Base-by-base conservation (phyloP, 129 eudicot species). In the Helianthus tuberosus region DNA sequence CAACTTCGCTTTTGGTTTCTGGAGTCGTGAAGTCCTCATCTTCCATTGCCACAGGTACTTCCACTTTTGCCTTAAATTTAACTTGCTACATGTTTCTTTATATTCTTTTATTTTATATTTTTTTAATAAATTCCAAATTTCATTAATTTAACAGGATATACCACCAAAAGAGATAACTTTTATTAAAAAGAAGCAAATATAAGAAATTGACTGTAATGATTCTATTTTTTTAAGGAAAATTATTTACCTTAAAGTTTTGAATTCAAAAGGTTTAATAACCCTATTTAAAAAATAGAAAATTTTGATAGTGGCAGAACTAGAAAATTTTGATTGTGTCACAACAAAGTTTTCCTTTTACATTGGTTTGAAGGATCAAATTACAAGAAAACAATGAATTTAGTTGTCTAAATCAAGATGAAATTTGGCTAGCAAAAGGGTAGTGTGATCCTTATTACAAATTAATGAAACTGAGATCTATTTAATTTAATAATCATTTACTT, bases 11-110 rank as follows among this genome's bases (percentile, higher is more conserved):
- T 16, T 29, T 29, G 20, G 13, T 6, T 49, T 49, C 78, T 1
- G 25, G n/a, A 51, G 11, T 23, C 14, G 64, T 63, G 27, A 62
- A 23, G 53, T 48, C 78, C 3, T 63, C 78, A 3, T 50, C 64
- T 11, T 50, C 71, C n/a, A n/a, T 35, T 8, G 20, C 63, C 14
- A 63, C 63, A 38, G 70, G 70, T 74, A 62, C 20, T 13, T 71
- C 6, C 12, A 17, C 3, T 66, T 20, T 58, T 23, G n/a, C 8
- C 46, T 41, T 43, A 25, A 15, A 6, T 53, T 53, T 10, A n/a
- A 15, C 59, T 15, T 53, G 59, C 9, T 53, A 16, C 59, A 16
- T 53, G 27, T 53, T 53, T 53, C 27, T 15, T 16, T 53, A 53
- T 53, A 53, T 53, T 9, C 8, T 2, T 53, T 53, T n/a, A 53